A percentile compares a stretch with the other conserved stretches of the same genome.
Evolutionary conservation across 2,329 filamentous ascomycete species (phyloP).

Genomic region (Hymenoscyphus infarciens): DNA sequence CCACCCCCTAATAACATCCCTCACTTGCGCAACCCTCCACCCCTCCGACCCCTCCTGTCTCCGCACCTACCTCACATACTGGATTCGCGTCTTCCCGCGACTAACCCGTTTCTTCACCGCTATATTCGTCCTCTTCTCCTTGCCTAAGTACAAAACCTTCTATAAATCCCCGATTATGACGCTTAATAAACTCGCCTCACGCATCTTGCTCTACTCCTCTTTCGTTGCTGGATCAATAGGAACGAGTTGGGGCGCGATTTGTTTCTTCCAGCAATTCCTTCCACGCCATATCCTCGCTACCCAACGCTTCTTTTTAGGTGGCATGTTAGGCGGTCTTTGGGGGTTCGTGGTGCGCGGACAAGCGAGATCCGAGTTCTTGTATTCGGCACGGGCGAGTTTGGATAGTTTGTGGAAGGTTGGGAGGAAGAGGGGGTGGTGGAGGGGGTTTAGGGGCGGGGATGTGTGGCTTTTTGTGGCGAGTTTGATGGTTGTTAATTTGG

Average conservation of each 20-base stretch:
- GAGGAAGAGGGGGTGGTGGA: slow-evolving; percentile 87
- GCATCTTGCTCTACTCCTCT: slow-evolving; percentile 69
- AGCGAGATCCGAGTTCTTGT: slow-evolving; percentile 70
- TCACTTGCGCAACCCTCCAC: slow-evolving; percentile 88
- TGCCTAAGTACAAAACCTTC: slow-evolving; percentile 64
- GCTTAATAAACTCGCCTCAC: slow-evolving; percentile 62
- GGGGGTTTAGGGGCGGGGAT: slow-evolving; percentile 76
- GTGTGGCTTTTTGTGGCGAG: slow-evolving; percentile 78
- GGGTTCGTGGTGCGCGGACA: slow-evolving; percentile 68
- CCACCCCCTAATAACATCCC: slow-evolving; percentile 78
- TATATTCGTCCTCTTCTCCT: slow-evolving; percentile 63
- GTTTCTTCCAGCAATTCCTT: slow-evolving; percentile 78
- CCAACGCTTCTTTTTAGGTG: slow-evolving; percentile 85
- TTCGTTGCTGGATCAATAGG: slow-evolving; percentile 82
- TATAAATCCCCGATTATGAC: slow-evolving; percentile 66
- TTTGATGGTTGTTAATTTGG: slow-evolving; percentile 71
- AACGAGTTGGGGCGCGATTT: slow-evolving; percentile 83
- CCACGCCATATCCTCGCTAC: slow-evolving; percentile 72
- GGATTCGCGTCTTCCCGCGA: slow-evolving; percentile 76
- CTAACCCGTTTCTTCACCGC: slow-evolving; percentile 75
- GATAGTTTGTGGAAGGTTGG: slow-evolving; percentile 90
- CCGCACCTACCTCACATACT: slow-evolving; percentile 83
- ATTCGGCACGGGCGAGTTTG: slow-evolving; percentile 72
- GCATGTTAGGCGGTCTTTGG: slow-evolving; percentile 82
- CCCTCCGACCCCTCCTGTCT: slow-evolving; percentile 83